These are phyloP conservation scores for Globisporangium ultimum DNA, from an alignment of 352 stramenopile species.

Conservation along the genomic window DNA sequence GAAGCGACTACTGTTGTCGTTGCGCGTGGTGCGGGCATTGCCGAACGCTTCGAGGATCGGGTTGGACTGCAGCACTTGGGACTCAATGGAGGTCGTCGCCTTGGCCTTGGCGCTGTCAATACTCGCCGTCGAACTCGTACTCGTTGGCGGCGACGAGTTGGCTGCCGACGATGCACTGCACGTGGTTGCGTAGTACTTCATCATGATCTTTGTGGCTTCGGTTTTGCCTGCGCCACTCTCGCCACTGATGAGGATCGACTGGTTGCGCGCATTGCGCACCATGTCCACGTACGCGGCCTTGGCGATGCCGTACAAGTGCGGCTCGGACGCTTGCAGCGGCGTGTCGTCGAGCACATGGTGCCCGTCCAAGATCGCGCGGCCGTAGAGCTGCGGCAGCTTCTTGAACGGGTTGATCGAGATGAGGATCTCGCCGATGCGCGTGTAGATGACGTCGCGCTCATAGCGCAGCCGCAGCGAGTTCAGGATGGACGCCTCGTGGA, in stretches of 20 bases:
- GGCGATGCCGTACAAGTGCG: constrained; percentile 80
- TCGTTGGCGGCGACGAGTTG: constrained; percentile 4
- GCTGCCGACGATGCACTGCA: constrained; percentile 32
- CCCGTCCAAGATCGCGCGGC: constrained; percentile 33
- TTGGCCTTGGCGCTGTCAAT: background rate
- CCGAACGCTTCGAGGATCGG: constrained; percentile 90
- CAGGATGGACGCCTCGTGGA: constrained; percentile 85
- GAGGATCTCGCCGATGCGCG: constrained; percentile 81
- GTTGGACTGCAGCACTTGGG: constrained; percentile 89
- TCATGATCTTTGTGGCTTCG: constrained; percentile 90
- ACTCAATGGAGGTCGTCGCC: constrained; percentile 49
- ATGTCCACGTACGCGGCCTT: constrained; percentile 71
- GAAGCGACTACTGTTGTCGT: constrained; percentile 89
- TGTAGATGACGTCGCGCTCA: constrained; percentile 83
- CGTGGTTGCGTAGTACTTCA: constrained; percentile 84
- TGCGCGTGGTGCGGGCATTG: constrained; percentile 84
- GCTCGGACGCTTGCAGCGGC: constrained; percentile 12
- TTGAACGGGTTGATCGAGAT: constrained; percentile 88
- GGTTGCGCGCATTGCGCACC: constrained; percentile 57
- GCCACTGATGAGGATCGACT: constrained; percentile 85
- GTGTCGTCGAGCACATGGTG: constrained; percentile 37
- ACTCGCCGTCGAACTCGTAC: background rate
- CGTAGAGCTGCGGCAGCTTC: constrained; percentile 65
- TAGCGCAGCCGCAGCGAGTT: constrained; percentile 76
- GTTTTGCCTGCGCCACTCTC: constrained; percentile 87